Base-by-base conservation (phyloP, 2,329 filamentous ascomycete genomes). In the Trichothecium sympodiale region DNA sequence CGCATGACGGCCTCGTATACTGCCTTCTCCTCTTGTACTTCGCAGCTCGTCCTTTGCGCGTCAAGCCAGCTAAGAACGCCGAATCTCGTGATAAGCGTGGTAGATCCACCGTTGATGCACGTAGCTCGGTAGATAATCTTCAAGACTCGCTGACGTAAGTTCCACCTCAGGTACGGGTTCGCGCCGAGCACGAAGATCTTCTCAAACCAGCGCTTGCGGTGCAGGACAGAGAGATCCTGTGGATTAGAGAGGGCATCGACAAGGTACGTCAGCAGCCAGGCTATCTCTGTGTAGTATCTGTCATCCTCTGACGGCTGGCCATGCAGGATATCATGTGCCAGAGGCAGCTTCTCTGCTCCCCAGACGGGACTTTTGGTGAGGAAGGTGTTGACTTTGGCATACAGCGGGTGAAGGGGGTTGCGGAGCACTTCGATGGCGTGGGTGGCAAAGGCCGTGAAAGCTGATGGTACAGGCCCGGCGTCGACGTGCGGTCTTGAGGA, bases 371-470 rank as follows among this genome's bases (percentile, higher is more conserved):
- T 74, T 35, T 77, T 77, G 16, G 84, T 84, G 26, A 96, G 71
- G 54, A 88, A 95, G 5, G 70, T 67, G 61, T 94, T 94, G 57
- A 91, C 64, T 53, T 94, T 94, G 39, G 77, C 74, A 54, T 94
- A 96, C 27, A 95, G 71, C 41, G 74, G 75, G 51, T 94, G 85
- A 13, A 86, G 68, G 1, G 89, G 89, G 41, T 85, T 79, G 16
- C 69, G 71, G 31, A 94, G 61, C 13, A 94, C 75, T 2, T 71
- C 62, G 7, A 94, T 65, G 2, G 79, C 76, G 43, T 77, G 75
- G 32, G 72, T 69, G 7, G 85, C 80, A 47, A 94, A 91, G 9
- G 81, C 74, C n/a, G 78, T 72, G 5, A 85, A 76, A 10, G 85
- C 68, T 41, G 80, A 85, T 0, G 87, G 80, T 4, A 93, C 63